Base-by-base conservation (phyloP, 108 stramenopile genomes). In the Cylindrotheca closterium region DNA sequence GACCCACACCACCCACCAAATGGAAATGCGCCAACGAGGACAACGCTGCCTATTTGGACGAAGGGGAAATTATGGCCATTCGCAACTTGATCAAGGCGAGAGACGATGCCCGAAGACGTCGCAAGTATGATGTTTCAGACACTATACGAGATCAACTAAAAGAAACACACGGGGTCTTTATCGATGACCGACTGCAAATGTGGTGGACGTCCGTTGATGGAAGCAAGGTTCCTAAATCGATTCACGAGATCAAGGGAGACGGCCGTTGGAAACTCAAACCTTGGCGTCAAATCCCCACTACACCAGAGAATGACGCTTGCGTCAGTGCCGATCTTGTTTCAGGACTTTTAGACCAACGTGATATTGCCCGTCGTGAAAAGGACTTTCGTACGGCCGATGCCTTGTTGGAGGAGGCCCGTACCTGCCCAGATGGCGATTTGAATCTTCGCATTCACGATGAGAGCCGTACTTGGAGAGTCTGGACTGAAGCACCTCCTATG, bases 21-120 rank as follows among this genome's bases (percentile, higher is more conserved):
- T 93, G 91, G 91, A 81, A 74, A 61, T 87, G 91, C 45, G 91
- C 88, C 34, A 78, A 93, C 50, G 92, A 90, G 29, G 81, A 71
- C 17, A 71, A 71, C 42, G 57, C 68, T 22, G 71, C 61, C 10
- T 50, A 79, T 33, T 52, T 92, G 69, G 58, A 61, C 25, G 57
- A 62, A 15, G 81, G 82, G 10, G 60, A 81, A 29, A 45, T 58
- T 8, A 54, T 62, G 23, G 51, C 67, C 1, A 80, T 92, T 45
- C 33, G 60, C 29, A 27, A 55, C 23, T 62, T 89, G 34, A 80
- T 93, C 27, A 66, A 82, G 47, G 79, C 75, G 19, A 81, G 92
- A 8, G 89, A 90, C 51, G 71, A 66, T 48, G 80, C 86, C 29
- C 75, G 92, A 19, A 58, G 77, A 12, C 68, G 80, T 55, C 64